Evolutionary conservation across 495 filamentous ascomycete species (phyloP).

Genomic region (Aspergillus coremiiformis): DNA sequence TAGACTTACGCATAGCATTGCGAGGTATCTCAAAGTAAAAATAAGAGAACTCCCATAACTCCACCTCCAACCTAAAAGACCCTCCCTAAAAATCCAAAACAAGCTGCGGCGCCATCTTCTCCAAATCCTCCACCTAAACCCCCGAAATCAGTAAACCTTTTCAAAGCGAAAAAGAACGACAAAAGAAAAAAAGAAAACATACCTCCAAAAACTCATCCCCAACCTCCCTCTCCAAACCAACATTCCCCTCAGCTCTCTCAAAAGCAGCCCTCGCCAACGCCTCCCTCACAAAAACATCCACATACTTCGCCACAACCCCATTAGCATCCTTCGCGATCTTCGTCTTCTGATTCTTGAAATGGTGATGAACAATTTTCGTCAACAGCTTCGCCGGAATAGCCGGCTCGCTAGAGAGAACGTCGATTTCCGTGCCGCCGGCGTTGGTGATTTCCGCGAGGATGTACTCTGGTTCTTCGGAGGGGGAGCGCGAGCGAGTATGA

Average conservation of each 20-base stretch:
- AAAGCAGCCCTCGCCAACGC: slow-evolving; percentile 74
- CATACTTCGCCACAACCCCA: slow-evolving; percentile 70
- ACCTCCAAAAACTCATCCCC: slow-evolving; percentile 69
- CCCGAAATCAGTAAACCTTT: slow-evolving; percentile 4
- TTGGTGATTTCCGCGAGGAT: slow-evolving; percentile 43
- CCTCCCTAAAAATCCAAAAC: slow-evolving; percentile 69
- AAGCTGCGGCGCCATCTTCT: slow-evolving; percentile 84
- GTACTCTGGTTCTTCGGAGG: slow-evolving; percentile 33
- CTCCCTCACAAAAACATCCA: slow-evolving; percentile 89
- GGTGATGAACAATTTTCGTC: slow-evolving; percentile 65
- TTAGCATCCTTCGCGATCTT: slow-evolving; percentile 76
- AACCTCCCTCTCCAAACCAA: slow-evolving; percentile 17
- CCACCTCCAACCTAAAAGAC: neutral
- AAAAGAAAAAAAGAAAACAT: slow-evolving; percentile 17
- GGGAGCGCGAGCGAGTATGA: slow-evolving; percentile 15
- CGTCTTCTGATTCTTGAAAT: slow-evolving; percentile 62
- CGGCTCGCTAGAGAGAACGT: slow-evolving; percentile 35
- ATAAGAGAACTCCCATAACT: neutral
- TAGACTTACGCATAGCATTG: neutral
- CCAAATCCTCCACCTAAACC: slow-evolving; percentile 58
- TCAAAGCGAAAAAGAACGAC: neutral
- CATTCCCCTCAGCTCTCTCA: slow-evolving; percentile 48
- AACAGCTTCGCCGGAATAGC: slow-evolving; percentile 69
- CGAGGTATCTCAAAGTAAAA: neutral
- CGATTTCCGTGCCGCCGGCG: slow-evolving; percentile 14